Evolutionary conservation across 768 basidiomycete genomes (phyloP).

Genomic region (Dacryopinax spathularia): DNA sequence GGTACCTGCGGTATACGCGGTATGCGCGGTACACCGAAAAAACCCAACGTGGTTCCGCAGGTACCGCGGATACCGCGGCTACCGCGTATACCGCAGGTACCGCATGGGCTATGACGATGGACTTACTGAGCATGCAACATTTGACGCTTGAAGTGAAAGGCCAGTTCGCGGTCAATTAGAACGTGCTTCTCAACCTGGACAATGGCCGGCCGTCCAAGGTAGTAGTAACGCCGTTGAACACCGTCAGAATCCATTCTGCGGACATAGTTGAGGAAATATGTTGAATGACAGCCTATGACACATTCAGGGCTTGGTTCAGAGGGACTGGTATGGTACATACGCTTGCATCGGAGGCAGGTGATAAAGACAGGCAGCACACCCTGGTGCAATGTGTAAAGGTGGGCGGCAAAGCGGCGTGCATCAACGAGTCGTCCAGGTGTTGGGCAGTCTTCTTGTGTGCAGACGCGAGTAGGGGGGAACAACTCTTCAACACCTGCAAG

Average conservation of each 20-base stretch:
- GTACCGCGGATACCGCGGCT: background rate
- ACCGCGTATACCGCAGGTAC: no score
- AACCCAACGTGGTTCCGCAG: background rate
- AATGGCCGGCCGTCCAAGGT: background rate
- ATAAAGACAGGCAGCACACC: background rate
- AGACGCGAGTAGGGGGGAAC: background rate
- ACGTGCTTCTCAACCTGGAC: background rate
- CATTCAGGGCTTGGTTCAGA: background rate
- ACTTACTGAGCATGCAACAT: background rate
- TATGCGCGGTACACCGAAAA: background rate
- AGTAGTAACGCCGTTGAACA: background rate
- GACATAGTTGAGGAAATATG: background rate
- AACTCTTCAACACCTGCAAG: background rate
- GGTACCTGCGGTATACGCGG: no score
- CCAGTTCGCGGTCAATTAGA: background rate
- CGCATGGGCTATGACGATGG: background rate
- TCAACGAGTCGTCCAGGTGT: background rate
- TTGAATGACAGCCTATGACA: background rate
- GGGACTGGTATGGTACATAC: background rate
- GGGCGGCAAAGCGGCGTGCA: background rate
- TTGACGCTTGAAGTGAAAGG: background rate
- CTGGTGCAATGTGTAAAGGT: background rate
- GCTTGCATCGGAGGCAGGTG: background rate
- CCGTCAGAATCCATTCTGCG: background rate
- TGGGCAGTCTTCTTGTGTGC: background rate